Evolutionary conservation across 306 rosid species (phyloP), one percentile per base, ranked within the genome.

Genomic region (Cucurbita ficifolia): DNA sequence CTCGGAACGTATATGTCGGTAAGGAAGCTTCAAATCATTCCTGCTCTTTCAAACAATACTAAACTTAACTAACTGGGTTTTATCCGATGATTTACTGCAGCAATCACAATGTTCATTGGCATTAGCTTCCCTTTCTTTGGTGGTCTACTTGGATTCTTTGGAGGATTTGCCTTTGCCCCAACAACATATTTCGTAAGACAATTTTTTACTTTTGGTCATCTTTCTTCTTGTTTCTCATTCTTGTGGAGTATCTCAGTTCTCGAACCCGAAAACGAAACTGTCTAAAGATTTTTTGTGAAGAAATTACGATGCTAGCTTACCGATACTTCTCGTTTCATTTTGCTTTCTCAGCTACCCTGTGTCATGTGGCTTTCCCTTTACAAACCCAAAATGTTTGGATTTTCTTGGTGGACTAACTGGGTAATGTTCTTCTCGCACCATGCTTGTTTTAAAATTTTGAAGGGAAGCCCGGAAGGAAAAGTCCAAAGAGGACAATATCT

Each of bases 121-220:
- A 87, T 89, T 38, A 85, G 90, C 76, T 89, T 92, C 75, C 97
- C 97, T 56, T 92, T 92, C 80, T 92, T 92, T 22, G 56, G 86
- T 50, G 96, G 88, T 45, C 90, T 89, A 50, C 85, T 91, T 14
- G 84, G 82, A 76, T 89, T 87, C 62, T 92, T 92, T 4, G 97
- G 96, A 76, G 97, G 97, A 79, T 92, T 92, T 76, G 94, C 92
- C 75, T 87, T 92, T 52, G 96, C 97, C 70, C 97, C 97, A 8
- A 92, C 97, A 53, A 86, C 94, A 58, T 92, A 89, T 67, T 92
- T 83, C 2, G 96, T 92, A 82, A 92, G 94, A 65, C 48, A 54
- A 17, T 56, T 12, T 61, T 35, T 75, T n/a, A 21, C 33, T 46
- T 29, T 39, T n/a, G 29, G 17, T 12, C 71, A 18, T 39, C 4